phyloP scores from a whole-genome alignment of 1,139 yeast genomes.

The Protomyces inouyei region DNA sequence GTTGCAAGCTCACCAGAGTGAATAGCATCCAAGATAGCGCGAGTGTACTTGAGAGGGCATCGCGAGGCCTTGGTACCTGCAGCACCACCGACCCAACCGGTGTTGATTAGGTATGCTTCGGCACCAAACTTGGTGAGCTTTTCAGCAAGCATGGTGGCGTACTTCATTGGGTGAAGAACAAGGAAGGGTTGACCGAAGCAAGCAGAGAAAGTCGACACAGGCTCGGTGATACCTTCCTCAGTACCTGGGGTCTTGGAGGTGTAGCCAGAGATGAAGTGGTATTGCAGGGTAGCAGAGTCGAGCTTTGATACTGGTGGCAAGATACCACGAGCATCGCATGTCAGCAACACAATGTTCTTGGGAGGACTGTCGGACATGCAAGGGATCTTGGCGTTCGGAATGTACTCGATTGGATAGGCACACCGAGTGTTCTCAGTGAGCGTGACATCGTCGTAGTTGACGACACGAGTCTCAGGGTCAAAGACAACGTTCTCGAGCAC shows the following conservation, averaged over 20 bases:
- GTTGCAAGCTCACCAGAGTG: conserved; percentile 84
- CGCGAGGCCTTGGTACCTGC: conserved; percentile 78
- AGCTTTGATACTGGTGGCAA: conserved; percentile 95
- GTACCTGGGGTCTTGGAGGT: conserved; percentile 99
- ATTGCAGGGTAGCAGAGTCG: conserved; percentile 95
- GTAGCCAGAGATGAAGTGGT: conserved; percentile 97
- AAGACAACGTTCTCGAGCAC: conserved; percentile 91
- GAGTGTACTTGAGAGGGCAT: conserved; percentile 95
- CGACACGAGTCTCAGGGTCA: conserved; percentile 71
- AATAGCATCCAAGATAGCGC: conserved; percentile 92
- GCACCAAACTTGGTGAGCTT: conserved; percentile 87
- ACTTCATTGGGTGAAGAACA: conserved; percentile 96
- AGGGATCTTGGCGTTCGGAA: conserved; percentile 94
- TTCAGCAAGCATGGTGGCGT: conserved; percentile 93
- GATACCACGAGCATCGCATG: conserved; percentile 98
- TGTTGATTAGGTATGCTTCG: conserved; percentile 92
- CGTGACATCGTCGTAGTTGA: conserved; percentile 74
- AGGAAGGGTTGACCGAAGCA: conserved; percentile 99
- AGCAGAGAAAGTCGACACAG: conserved; percentile 96
- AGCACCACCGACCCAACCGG: conserved; percentile 97
- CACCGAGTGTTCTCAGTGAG: conserved; percentile 97
- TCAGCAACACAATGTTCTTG: conserved; percentile 81
- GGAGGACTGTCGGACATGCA: conserved; percentile 89
- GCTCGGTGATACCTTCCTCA: conserved; percentile 98
- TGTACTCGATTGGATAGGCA: conserved; percentile 96